phyloP scores from a whole-genome alignment of 441 rosid species.

The Oxalis stricta region DNA sequence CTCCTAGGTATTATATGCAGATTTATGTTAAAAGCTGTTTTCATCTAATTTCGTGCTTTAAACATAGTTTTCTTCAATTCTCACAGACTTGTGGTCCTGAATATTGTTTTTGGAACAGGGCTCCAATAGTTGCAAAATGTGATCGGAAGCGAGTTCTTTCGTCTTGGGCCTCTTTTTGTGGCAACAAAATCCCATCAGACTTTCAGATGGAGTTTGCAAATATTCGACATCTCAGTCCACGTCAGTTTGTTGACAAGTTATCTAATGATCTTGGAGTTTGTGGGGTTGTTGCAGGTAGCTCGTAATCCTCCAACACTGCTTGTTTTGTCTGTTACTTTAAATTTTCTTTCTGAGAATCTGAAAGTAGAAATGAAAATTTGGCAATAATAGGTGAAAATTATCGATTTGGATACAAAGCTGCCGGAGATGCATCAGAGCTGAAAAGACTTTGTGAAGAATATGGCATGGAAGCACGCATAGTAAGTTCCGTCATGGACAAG shows the following conservation, averaged over 20 bases:
- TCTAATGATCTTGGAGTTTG: constrained; percentile 48
- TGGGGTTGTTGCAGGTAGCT: constrained; percentile 73
- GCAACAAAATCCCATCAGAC: constrained; percentile 46
- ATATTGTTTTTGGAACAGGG: constrained; percentile 22
- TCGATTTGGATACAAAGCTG: constrained; percentile 74
- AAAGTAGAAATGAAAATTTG: constrained; percentile 4
- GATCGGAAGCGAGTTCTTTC: constrained; percentile 60
- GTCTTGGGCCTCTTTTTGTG: constrained; percentile 61
- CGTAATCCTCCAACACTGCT: not conserved
- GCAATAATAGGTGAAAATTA: constrained; percentile 56
- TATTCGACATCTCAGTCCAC: constrained; percentile 65
- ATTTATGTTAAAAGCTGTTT: not conserved
- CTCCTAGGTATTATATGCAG: constrained; percentile 83
- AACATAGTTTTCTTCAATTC: too few relatives aligned
- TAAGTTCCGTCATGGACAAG: constrained; percentile 75
- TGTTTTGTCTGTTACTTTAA: not conserved
- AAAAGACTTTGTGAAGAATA: constrained; percentile 50
- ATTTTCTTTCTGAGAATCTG: not conserved
- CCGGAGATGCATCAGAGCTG: constrained; percentile 60
- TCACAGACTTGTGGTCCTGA: too few relatives aligned
- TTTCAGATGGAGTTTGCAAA: constrained; percentile 47
- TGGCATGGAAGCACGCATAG: constrained; percentile 45
- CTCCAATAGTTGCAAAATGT: constrained; percentile 68
- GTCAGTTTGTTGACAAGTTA: constrained; percentile 71
- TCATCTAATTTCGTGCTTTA: too few relatives aligned